Conservation (phyloP, 2,329 filamentous ascomycete species). For the Fusarium sp. region DNA sequence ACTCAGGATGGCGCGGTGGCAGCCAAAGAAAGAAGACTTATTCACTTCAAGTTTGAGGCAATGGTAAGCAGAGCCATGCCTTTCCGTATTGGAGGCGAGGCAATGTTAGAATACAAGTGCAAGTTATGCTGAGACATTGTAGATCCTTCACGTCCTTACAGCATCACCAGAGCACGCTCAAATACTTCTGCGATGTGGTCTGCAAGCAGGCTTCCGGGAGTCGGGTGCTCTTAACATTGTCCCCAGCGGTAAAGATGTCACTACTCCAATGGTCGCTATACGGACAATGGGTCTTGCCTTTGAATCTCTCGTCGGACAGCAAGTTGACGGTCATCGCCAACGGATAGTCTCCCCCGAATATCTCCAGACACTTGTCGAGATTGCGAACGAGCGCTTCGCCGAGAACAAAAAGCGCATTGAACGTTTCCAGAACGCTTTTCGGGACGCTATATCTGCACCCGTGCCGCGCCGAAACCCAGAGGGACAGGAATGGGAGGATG, state of each 20-base stretch:
- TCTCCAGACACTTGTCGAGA: conserved; percentile 72
- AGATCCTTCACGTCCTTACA: conserved; percentile 91
- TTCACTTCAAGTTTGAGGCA: conserved; percentile 94
- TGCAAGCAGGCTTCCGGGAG: conserved; percentile 88
- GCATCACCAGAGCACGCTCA: conserved; percentile 82
- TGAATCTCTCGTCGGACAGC: conserved; percentile 80
- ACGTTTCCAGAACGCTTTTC: conserved; percentile 69
- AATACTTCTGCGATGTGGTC: conserved; percentile 77
- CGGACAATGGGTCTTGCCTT: conserved; percentile 85
- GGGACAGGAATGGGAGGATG: conserved; percentile 67
- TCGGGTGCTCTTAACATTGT: conserved; percentile 81
- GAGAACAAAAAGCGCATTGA: conserved; percentile 76
- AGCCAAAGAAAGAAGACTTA: conserved; percentile 59
- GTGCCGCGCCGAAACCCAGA: conserved; percentile 47
- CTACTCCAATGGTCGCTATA: conserved; percentile 82
- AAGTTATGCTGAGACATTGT: conserved; percentile 41
- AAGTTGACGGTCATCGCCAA: conserved; percentile 53
- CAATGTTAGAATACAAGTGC: conserved; percentile 20
- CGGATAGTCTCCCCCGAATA: conserved; percentile 74
- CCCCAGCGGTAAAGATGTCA: conserved; percentile 49
- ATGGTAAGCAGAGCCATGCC: conserved; percentile 74
- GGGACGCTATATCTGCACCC: conserved; percentile 48
- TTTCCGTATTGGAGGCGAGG: conserved; percentile 38
- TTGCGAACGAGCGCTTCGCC: conserved; percentile 80
- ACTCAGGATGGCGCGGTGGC: conserved; percentile 34